Percentiles rank a stretch among this genome's conserved stretches.
Evolutionary conservation across 352 stramenopile species (phyloP).

Genomic region (Globisporangium paddicum): DNA sequence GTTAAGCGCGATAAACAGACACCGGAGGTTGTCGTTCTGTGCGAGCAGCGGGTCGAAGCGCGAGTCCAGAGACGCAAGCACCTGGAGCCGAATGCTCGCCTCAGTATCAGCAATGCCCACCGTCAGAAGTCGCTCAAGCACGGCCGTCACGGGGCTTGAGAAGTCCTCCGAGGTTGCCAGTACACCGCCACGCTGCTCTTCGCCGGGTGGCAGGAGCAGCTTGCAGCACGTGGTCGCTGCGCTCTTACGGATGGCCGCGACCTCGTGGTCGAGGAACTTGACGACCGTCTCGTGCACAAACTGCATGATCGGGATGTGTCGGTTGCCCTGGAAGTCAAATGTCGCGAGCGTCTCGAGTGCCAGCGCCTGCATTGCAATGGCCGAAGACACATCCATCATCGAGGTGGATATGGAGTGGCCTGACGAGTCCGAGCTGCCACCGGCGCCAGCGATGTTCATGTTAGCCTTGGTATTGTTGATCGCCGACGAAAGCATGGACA

Average conservation of each 20-base stretch:
- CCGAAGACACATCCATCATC: conserved; percentile 36
- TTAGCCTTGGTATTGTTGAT: conserved; percentile 43
- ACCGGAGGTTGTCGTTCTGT: conserved; percentile 80
- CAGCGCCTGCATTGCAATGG: conserved; percentile 79
- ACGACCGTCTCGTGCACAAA: conserved; percentile 87
- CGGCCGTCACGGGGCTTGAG: conserved; percentile 58
- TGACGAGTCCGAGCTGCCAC: conserved; percentile 21
- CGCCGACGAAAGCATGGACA: conserved; percentile 68
- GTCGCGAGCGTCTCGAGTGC: conserved; percentile 81
- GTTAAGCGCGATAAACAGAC: conserved; percentile 85
- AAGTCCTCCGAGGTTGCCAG: conserved; percentile 70
- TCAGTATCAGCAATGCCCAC: conserved; percentile 87
- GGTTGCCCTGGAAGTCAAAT: conserved; percentile 85
- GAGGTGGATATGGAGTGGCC: conserved; percentile 22
- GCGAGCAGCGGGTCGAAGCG: conserved; percentile 78
- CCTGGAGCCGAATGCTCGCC: conserved; percentile 75
- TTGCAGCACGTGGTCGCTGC: conserved; percentile 88
- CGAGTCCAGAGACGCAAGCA: conserved; percentile 74
- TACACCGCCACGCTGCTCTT: conserved; percentile 48
- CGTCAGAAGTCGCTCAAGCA: conserved; percentile 74
- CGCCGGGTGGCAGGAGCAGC: conserved; percentile 61
- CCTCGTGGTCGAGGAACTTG: conserved; percentile 85
- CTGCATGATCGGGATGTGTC: conserved; percentile 83
- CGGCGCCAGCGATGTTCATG: conserved; percentile 19
- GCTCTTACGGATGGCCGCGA: conserved; percentile 78